Evolutionary conservation across 2,329 filamentous ascomycete species (phyloP), one percentile per base, ranked within the genome.

Genomic region (Cladosporium sp.): DNA sequence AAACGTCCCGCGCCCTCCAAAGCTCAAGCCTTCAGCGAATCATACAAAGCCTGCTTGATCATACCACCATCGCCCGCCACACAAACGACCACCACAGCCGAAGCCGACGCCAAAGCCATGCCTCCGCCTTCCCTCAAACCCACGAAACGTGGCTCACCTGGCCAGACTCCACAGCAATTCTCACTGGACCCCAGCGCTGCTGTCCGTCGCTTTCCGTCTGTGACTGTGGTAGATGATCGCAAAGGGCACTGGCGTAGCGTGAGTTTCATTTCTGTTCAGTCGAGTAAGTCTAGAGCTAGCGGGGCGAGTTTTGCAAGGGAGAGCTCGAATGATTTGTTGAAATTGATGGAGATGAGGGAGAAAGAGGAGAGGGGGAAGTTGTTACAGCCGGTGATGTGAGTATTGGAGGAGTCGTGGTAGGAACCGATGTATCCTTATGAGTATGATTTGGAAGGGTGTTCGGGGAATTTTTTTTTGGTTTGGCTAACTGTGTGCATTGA

Each of bases 261-360:
- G 21, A 72, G 70, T 21, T 63, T 75, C 51, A 69, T 75, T 26
- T 73, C 71, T 13, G 70, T 70, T 8, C 36, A 60, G 43, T 58
- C 53, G 21, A 26, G 43, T 14, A 64, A 64, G 13, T 51, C 39
- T 25, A 32, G 28, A 34, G 54, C 30, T 57, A 57, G 54, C n/a
- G 32, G 10, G 30, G 54, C 39, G 56, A 64, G 54, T 28, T 66
- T 66, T 6, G 30, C 69, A 25, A 69, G 78, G 49, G 73, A 71
- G n/a, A 80, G 78, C 67, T 79, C 78, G 8, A 76, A 78, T 71
- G 78, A 80, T 67, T 67, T 81, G 67, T 68, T 79, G 11, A 70
- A 72, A n/a, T 70, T 75, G 58, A 76, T 78, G 64, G 71, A 76
- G 63, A 71, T 76, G 64, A 73, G 76, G 58, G 75, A 80, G 64